Percentiles rank a stretch among this genome's conserved stretches.
Conservation (phyloP, 371 early-diverging fungal genomes). For the Apophysomyces elegans region DNA sequence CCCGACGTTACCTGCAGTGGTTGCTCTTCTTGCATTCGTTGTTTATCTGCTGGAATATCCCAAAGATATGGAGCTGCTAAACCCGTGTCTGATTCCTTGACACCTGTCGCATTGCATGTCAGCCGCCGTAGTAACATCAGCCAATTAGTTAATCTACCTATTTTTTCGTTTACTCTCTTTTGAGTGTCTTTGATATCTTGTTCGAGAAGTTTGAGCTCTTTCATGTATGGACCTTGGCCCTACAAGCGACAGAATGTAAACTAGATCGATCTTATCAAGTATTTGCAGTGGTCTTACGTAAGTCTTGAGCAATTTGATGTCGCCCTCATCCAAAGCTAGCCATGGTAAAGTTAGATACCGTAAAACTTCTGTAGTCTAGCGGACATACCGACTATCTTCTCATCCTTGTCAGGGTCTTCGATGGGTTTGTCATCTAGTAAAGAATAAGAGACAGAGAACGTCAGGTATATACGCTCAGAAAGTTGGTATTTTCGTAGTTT, state of each 20-base stretch:
- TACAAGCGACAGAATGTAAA: slow-evolving; percentile 30
- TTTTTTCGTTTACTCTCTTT: slow-evolving; percentile 96
- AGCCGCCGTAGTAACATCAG: too few relatives aligned
- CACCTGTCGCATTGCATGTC: slow-evolving; percentile 57
- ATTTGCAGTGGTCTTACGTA: slow-evolving; percentile 60
- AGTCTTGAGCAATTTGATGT: slow-evolving; percentile 94
- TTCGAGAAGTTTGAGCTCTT: slow-evolving; percentile 90
- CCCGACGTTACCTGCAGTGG: slow-evolving; percentile 82
- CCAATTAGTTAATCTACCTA: slow-evolving; percentile 60
- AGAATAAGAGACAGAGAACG: not conserved
- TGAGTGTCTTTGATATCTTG: slow-evolving; percentile 93
- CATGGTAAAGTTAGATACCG: slow-evolving; percentile 15
- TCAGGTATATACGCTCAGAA: not conserved
- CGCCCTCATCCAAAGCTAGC: slow-evolving; percentile 92
- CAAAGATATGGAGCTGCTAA: slow-evolving; percentile 98
- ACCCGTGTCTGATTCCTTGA: slow-evolving; percentile 99
- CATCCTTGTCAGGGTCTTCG: slow-evolving; percentile 78
- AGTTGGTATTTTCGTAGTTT: slow-evolving; percentile 20
- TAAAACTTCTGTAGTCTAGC: not conserved
- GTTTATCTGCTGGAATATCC: slow-evolving; percentile 99
- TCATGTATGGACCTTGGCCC: slow-evolving; percentile 98
- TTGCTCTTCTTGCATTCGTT: slow-evolving; percentile 96
- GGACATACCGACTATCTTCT: slow-evolving; percentile 87
- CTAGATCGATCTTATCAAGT: not conserved
- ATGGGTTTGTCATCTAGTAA: slow-evolving; percentile 75